Evolutionary conservation across 1,284 basidiomycete species (phyloP).

Genomic region (Fomitopsis pinicola): DNA sequence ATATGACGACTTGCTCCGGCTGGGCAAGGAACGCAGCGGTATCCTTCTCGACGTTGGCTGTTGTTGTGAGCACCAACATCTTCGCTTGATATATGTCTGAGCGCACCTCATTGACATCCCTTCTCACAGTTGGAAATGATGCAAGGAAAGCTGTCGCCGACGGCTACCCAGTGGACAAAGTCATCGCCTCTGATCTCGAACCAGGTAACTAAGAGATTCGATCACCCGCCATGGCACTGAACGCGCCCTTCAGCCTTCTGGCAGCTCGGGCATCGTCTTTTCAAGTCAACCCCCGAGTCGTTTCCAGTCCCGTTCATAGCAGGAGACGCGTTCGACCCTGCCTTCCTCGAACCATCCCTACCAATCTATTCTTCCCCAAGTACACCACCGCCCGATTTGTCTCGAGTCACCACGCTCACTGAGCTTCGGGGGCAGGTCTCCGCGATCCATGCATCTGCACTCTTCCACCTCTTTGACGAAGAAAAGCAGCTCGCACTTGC

Average conservation of each 20-base stretch:
- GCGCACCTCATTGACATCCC: neutral
- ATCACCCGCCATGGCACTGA: slow-evolving; percentile 14
- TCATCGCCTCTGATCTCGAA: slow-evolving; percentile 29
- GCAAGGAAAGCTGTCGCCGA: slow-evolving; percentile 35
- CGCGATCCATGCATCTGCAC: slow-evolving; percentile 40
- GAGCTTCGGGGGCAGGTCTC: slow-evolving; percentile 39
- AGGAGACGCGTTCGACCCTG: slow-evolving; percentile 39
- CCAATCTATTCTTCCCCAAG: slow-evolving; percentile 23
- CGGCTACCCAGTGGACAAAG: slow-evolving; percentile 27
- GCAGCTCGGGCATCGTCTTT: slow-evolving; percentile 18
- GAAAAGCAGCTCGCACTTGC: slow-evolving; percentile 36
- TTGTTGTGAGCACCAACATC: slow-evolving; percentile 34
- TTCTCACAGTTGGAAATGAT: slow-evolving; percentile 36
- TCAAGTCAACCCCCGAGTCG: slow-evolving; percentile 27
- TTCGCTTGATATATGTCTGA: neutral
- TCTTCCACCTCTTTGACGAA: slow-evolving; percentile 49
- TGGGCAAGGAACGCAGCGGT: slow-evolving; percentile 34
- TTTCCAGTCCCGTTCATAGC: slow-evolving; percentile 41
- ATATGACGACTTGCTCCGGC: slow-evolving; percentile 36
- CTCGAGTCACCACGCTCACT: slow-evolving; percentile 32
- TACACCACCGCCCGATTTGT: slow-evolving; percentile 25
- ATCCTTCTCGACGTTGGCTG: slow-evolving; percentile 43
- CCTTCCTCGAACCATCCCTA: slow-evolving; percentile 27
- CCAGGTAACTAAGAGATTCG: slow-evolving; percentile 12
- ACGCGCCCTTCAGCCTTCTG: slow-evolving; percentile 4